Conservation (phyloP, 352 stramenopile genomes). For the Thalassiosira mediterranea region DNA sequence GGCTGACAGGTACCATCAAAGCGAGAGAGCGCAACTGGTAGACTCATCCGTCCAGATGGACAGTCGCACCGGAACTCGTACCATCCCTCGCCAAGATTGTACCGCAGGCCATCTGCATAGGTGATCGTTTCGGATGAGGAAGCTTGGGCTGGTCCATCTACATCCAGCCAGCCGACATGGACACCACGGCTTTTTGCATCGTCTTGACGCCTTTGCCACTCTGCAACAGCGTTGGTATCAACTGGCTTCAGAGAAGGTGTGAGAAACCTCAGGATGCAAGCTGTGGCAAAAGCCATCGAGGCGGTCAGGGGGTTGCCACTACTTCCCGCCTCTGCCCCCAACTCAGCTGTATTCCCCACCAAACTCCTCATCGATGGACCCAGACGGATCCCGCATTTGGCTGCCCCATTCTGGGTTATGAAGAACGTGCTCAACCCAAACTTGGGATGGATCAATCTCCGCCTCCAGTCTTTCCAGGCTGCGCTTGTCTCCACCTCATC, state of each 20-base stretch:
- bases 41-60: constrained; percentile 14
- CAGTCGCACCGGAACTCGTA: constrained; percentile 76
- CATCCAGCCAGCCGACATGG: constrained; percentile 66
- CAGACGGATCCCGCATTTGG: constrained; percentile 84
- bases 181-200: constrained; percentile 17
- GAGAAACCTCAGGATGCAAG: constrained; percentile 81
- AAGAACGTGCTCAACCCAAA: constrained; percentile 93
- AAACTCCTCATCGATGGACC: constrained; percentile 68
- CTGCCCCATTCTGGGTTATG: constrained; percentile 89
- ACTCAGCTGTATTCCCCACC: too few relatives aligned
- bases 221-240: too few relatives aligned
- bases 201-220: neutral
- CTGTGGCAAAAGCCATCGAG: constrained; percentile 80
- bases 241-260: constrained; percentile 54
- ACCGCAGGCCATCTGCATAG: constrained; percentile 77
- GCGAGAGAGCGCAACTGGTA: constrained; percentile 16
- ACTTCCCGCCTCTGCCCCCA: too few relatives aligned
- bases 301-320: too few relatives aligned
- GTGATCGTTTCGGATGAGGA: constrained; percentile 1
- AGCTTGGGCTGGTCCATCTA: neutral
- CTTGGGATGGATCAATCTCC: constrained; percentile 85
- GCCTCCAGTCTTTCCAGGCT: constrained; percentile 86
- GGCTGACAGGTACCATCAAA: constrained; percentile 34
- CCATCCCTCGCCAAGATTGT: constrained; percentile 73
- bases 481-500: constrained; percentile 45